Evolutionary conservation across 306 rosid genomes (phyloP), one percentile per base, ranked within the genome.

Genomic region (Lupinus albus): DNA sequence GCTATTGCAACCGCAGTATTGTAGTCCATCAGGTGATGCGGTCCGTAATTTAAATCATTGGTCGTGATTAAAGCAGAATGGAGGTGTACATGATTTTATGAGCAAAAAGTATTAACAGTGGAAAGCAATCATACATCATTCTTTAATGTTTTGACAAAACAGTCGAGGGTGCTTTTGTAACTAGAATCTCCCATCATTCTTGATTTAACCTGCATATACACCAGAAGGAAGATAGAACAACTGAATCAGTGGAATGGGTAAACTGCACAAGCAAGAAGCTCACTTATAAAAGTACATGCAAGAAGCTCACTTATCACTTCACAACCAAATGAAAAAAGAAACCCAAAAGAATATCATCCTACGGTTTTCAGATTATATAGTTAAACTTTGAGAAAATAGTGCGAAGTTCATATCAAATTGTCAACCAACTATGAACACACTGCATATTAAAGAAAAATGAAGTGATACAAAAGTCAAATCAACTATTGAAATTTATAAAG

Each of bases 151-250:
- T 86, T 89, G 81, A 89, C 2, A 46, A 93, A 88, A 79, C 98
- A 93, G 77, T 93, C 98, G 18, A 93, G 25, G 10, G 96, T 93
- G 88, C 75, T 84, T 88, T 82, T 93, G 89, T 93, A 93, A 68
- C 88, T 57, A 61, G 97, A 61, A 76, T 93, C 97, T 14, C 95
- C 98, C 98, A 93, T 93, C 97, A 93, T 93, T 83, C 97, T 89
- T 20, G 98, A 93, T 80, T 93, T 93, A 36, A 93, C 97, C 98
- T 93, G 88, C 45, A 74, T 74, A 77, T 58, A 60, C 71, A 80
- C 15, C 56, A 72, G 64, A 50, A 54, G 13, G 65, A 71, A 52
- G 33, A 69, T 32, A 42, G 28, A 63, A 51, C 12, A 68, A 16
- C 14, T 61, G 48, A 78, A 82, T 15, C 42, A 56, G 46, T 41